Base-by-base conservation (phyloP, 2,329 filamentous ascomycete genomes). In the Graphiopsis chlorocephala region DNA sequence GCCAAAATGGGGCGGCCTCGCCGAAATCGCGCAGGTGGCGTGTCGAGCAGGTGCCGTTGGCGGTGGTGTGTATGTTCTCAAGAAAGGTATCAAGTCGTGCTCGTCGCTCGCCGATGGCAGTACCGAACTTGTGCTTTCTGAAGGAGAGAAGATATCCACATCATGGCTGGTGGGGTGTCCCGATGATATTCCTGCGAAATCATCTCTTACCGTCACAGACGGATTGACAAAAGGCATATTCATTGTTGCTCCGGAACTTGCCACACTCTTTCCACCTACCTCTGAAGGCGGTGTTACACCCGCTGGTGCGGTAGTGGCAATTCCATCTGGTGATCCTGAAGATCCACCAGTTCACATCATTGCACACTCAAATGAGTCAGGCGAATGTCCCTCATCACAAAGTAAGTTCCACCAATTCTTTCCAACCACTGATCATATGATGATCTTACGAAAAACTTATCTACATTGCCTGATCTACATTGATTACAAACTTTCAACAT, bases 381-480 rank as follows among this genome's bases (percentile, higher is more conserved):
- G 93, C 67, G 94, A 98, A 82, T 98, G 95, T 77, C 93, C 94
- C 28, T 69, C 78, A 68, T 88, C 90, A 79, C 93, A 98, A 87
- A 88, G 94, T 99, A 86, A 92, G 94, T 91, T 56, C 64, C 26
- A 64, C 48, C 67, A 48, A 65, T 66, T 68, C 45, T 42, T 42
- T 66, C 66, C 66, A 47, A 7, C 11, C 26, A 60, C 62, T 45
- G 45, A 50, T 28, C 38, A 33, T 75, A 90, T 93, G 94, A 97
- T 98, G 93, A 97, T 79, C 65, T 80, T 83, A 84, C 79, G 85
- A 96, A 95, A 62, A 92, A 93, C 93, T 98, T 98, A 98, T 97
- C 94, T 97, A 98, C 94, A 97, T 98, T 98, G 93, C 91, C 94
- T 93, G 94, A 96, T 90, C 81, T 82, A 78, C 85, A 85, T 90